These are phyloP conservation scores for Talaromyces sp. DNA, from an alignment of 2,329 filamentous ascomycete species.

Conservation along the genomic window DNA sequence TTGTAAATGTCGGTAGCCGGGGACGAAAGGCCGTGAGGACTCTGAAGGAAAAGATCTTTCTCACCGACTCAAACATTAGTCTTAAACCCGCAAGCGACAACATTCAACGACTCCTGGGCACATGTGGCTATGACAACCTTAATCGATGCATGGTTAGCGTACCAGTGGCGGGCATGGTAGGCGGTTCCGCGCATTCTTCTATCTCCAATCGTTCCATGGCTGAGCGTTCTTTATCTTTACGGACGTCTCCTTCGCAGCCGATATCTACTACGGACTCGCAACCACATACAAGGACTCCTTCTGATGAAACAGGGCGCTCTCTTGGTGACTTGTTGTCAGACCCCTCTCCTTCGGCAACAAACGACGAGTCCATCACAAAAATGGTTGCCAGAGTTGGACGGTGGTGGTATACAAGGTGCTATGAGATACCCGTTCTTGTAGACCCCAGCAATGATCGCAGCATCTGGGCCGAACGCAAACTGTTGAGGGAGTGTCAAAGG, in stretches of 20 bases:
- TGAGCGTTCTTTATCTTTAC: conserved; percentile 14
- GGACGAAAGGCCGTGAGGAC: conserved; percentile 42
- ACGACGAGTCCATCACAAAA: conserved; percentile 82
- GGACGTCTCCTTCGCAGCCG: conserved; percentile 19
- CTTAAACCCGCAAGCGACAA: conserved; percentile 46
- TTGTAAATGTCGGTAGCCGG: conserved; percentile 47
- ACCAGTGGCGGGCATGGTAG: conserved; percentile 43
- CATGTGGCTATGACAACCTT: conserved; percentile 45
- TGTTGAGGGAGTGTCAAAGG: conserved; percentile 81
- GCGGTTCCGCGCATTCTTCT: conserved; percentile 39
- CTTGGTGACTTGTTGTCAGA: conserved; percentile 71
- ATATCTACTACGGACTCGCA: conserved; percentile 16
- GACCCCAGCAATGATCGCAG: conserved; percentile 51
- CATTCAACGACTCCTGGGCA: conserved; percentile 43
- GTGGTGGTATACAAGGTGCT: conserved; percentile 96
- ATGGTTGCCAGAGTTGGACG: conserved; percentile 88
- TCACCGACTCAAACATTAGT: conserved; percentile 38
- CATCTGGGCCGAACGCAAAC: conserved; percentile 72
- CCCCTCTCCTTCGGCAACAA: conserved; percentile 61
- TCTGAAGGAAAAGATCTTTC: conserved; percentile 43
- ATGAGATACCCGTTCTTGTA: conserved; percentile 63
- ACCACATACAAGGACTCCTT: conserved; percentile 24
- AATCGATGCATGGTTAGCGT: conserved; percentile 47
- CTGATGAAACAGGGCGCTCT: conserved; percentile 37
- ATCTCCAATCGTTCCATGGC: conserved; percentile 32